These are phyloP conservation scores for Leccinum subtestaceum DNA, from an alignment of 768 basidiomycete genomes.

Conservation along the genomic window DNA sequence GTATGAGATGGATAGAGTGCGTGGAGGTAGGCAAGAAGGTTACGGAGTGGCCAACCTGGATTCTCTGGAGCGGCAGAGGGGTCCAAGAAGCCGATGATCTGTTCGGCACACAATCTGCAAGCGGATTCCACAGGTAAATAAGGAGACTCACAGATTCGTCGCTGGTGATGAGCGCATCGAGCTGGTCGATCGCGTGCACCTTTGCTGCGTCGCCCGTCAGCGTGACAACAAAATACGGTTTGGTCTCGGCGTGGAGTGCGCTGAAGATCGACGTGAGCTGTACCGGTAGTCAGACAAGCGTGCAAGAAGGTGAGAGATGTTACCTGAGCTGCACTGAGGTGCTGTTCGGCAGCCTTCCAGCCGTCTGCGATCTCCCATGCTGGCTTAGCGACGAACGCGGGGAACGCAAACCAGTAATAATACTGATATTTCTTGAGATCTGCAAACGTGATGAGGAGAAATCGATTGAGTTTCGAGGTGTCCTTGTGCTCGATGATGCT, in stretches of 20 bases:
- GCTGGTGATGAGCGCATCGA: slow-evolving; percentile 53
- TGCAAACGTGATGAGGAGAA: slow-evolving; percentile 90
- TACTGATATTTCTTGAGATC: slow-evolving; percentile 99
- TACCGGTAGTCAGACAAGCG: not conserved
- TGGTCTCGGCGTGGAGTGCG: slow-evolving; percentile 40
- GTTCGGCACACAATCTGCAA: slow-evolving; percentile 18
- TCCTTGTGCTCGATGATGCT: slow-evolving; percentile 51
- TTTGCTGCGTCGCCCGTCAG: slow-evolving; percentile 35
- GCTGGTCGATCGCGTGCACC: slow-evolving; percentile 56
- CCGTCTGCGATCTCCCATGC: slow-evolving; percentile 81
- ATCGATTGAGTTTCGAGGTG: slow-evolving; percentile 61
- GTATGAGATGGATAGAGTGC: slow-evolving; percentile 52
- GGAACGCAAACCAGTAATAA: slow-evolving; percentile 98
- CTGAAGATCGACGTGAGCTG: slow-evolving; percentile 55
- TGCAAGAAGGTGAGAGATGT: slow-evolving; percentile 4
- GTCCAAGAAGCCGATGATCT: slow-evolving; percentile 75
- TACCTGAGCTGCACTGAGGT: slow-evolving; percentile 44
- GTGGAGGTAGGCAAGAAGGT: slow-evolving; percentile 80
- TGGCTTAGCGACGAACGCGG: slow-evolving; percentile 86
- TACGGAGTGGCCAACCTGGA: slow-evolving; percentile 93
- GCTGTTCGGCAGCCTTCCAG: slow-evolving; percentile 50
- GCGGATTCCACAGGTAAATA: not conserved
- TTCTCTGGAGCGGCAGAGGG: slow-evolving; percentile 74
- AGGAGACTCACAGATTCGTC: slow-evolving; percentile 42
- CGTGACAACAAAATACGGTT: slow-evolving; percentile 64